Evolutionary conservation across 352 stramenopile genomes (phyloP).

Genomic region (Phytopythium chamaehyphon): DNA sequence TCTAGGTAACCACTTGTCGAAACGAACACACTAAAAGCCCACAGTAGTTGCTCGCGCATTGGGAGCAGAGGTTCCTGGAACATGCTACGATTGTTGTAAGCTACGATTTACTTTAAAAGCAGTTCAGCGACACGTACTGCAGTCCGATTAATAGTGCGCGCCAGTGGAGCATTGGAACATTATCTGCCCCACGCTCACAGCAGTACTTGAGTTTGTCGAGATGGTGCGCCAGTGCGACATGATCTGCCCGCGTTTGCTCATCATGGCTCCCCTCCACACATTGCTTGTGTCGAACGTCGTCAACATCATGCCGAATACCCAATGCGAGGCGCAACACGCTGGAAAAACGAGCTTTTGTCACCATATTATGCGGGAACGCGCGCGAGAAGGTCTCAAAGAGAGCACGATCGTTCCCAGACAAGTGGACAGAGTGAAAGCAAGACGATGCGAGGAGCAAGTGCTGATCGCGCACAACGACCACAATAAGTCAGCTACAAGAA

Average conservation of each 20-base stretch:
- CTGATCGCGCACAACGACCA: slow-evolving; percentile 7
- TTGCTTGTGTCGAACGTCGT: neutral
- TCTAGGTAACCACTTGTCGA: slow-evolving; percentile 49
- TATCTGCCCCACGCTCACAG: slow-evolving; percentile 47
- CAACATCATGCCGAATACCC: slow-evolving; percentile 20
- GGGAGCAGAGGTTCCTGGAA: slow-evolving; percentile 53
- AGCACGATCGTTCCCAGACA: slow-evolving; percentile 54
- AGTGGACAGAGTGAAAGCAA: slow-evolving; percentile 39
- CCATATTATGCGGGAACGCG: slow-evolving; percentile 61
- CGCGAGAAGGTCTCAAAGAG: slow-evolving; percentile 71
- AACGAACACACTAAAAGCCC: slow-evolving; percentile 52
- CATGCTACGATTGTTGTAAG: slow-evolving; percentile 17
- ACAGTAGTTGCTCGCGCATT: slow-evolving; percentile 49
- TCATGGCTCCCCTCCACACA: neutral
- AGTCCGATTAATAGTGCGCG: slow-evolving; percentile 48
- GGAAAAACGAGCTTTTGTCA: slow-evolving; percentile 62
- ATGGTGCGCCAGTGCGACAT: slow-evolving; percentile 40
- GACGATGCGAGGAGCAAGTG: slow-evolving; percentile 32
- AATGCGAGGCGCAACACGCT: slow-evolving; percentile 61
- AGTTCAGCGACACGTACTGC: too few relatives aligned
- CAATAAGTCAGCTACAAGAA: slow-evolving; percentile 6
- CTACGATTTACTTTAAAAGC: too few relatives aligned
- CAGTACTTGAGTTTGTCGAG: slow-evolving; percentile 60
- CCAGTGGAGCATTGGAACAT: slow-evolving; percentile 65
- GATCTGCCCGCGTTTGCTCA: slow-evolving; percentile 13